A percentile compares a stretch with the other conserved stretches of the same genome.
Evolutionary conservation across 148 eudicot genomes (phyloP).

Genomic region (Suaeda aralocaspica): DNA sequence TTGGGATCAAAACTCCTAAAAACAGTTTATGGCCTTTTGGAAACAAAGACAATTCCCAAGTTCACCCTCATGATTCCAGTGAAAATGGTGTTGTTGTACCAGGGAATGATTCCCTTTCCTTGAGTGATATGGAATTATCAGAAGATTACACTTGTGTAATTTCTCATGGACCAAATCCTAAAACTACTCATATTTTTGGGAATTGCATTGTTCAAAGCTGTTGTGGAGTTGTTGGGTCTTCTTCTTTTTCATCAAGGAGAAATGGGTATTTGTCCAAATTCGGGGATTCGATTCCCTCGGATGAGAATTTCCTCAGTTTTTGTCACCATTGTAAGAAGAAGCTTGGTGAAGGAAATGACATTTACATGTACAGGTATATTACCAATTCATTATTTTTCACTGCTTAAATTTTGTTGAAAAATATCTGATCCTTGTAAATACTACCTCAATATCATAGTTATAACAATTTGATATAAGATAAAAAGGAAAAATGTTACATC

Average conservation of each 20-base stretch:
- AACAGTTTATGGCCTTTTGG: slow-evolving; percentile 21
- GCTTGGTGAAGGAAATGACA: slow-evolving; percentile 65
- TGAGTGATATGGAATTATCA: slow-evolving; percentile 69
- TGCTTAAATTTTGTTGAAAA: neutral
- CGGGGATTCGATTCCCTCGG: slow-evolving; percentile 24
- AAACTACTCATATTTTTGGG: slow-evolving; percentile 73
- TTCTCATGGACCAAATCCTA: slow-evolving; percentile 89
- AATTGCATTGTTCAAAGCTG: slow-evolving; percentile 69
- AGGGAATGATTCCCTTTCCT: slow-evolving; percentile 30
- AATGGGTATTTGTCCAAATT: slow-evolving; percentile 26
- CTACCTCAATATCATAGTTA: no score
- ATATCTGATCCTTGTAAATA: neutral
- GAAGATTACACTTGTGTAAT: slow-evolving; percentile 97
- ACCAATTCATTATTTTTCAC: neutral
- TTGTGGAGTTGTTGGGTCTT: slow-evolving; percentile 36
- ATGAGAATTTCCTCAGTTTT: slow-evolving; percentile 51
- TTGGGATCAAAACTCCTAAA: slow-evolving; percentile 66
- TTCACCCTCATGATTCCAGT: slow-evolving; percentile 14
- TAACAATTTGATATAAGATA: no score
- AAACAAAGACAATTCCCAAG: slow-evolving; percentile 19
- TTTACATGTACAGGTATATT: slow-evolving; percentile 74
- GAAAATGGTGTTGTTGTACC: neutral
- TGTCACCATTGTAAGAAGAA: slow-evolving; percentile 64
- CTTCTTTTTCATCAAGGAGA: slow-evolving; percentile 25
- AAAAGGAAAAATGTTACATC: no score